phyloP scores from a whole-genome alignment of 495 filamentous ascomycete genomes.

The Cudoniella acicularis region DNA sequence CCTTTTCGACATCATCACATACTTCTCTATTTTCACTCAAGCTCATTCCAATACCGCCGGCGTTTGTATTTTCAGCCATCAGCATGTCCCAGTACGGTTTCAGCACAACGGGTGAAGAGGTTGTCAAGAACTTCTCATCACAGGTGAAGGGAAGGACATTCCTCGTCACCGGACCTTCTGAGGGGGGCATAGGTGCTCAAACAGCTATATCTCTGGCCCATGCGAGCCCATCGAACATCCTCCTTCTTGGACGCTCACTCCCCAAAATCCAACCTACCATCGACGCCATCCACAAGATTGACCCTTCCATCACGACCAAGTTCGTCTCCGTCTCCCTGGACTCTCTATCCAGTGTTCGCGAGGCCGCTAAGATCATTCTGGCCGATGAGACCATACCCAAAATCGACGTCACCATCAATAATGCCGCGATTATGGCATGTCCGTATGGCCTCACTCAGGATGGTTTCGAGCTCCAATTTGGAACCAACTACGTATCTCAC shows the following conservation, averaged over 20 bases:
- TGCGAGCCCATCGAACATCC: slow-evolving; percentile 36
- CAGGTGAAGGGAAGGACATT: slow-evolving; percentile 32
- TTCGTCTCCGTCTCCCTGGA: slow-evolving; percentile 46
- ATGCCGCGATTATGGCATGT: slow-evolving; percentile 42
- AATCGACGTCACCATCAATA: slow-evolving; percentile 67
- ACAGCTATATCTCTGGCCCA: slow-evolving; percentile 44
- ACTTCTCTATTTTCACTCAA: too few relatives aligned
- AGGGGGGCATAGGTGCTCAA: slow-evolving; percentile 42
- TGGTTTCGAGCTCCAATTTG: slow-evolving; percentile 55
- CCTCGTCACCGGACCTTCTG: slow-evolving; percentile 44
- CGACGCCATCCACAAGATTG: slow-evolving; percentile 13
- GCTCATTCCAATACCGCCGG: too few relatives aligned
- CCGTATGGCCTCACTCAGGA: slow-evolving; percentile 19
- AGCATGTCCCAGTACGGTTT: background rate
- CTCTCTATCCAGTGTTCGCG: slow-evolving; percentile 44
- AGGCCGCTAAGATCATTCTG: slow-evolving; percentile 45
- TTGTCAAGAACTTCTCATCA: slow-evolving; percentile 35
- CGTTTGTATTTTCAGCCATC: too few relatives aligned
- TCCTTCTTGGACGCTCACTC: slow-evolving; percentile 40
- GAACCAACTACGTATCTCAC: slow-evolving; percentile 55
- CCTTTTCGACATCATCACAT: too few relatives aligned
- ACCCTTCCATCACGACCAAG: slow-evolving; percentile 6
- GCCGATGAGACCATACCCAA: slow-evolving; percentile 39
- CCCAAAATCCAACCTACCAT: slow-evolving; percentile 37
- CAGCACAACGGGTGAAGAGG: slow-evolving; percentile 27